Evolutionary conservation across 306 rosid species (phyloP).

Genomic region (Malus sylvestris): DNA sequence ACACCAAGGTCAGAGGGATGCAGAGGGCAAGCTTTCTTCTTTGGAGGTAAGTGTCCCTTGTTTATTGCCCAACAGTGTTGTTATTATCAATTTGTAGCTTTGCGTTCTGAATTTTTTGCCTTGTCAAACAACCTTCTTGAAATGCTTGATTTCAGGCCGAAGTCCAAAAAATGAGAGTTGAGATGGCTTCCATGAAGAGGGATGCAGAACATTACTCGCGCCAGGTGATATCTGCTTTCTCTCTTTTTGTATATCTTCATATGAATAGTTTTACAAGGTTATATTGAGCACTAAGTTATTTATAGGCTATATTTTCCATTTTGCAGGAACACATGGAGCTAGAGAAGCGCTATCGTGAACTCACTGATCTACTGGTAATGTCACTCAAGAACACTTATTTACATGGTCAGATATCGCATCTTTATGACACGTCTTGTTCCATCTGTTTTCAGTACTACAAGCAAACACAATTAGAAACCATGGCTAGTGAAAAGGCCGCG

Average conservation of each 20-base stretch:
- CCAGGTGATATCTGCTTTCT: constrained; percentile 49
- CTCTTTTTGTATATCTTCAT: neutral
- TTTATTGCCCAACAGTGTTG: constrained; percentile 3
- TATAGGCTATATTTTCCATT: constrained; percentile 20
- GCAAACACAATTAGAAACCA: constrained; percentile 96
- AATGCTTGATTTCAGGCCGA: constrained; percentile 57
- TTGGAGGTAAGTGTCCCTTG: constrained; percentile 51
- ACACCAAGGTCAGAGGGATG: constrained; percentile 91
- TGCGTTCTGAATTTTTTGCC: neutral
- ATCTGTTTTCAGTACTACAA: constrained; percentile 70
- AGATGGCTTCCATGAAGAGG: constrained; percentile 99
- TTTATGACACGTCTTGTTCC: neutral
- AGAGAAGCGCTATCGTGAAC: constrained; percentile 96
- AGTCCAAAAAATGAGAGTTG: constrained; percentile 89
- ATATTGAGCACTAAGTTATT: constrained; percentile 2
- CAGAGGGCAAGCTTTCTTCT: constrained; percentile 85
- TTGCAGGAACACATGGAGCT: constrained; percentile 94
- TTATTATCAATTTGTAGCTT: neutral
- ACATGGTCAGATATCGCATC: neutral
- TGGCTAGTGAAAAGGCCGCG: constrained; percentile 96
- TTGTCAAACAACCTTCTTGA: constrained; percentile 15
- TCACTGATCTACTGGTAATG: constrained; percentile 90
- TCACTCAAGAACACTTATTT: constrained; percentile 10
- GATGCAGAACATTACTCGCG: constrained; percentile 99
- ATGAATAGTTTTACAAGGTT: neutral